Evolutionary conservation across 768 basidiomycete genomes (phyloP).

Genomic region (Lentinula lateritia): DNA sequence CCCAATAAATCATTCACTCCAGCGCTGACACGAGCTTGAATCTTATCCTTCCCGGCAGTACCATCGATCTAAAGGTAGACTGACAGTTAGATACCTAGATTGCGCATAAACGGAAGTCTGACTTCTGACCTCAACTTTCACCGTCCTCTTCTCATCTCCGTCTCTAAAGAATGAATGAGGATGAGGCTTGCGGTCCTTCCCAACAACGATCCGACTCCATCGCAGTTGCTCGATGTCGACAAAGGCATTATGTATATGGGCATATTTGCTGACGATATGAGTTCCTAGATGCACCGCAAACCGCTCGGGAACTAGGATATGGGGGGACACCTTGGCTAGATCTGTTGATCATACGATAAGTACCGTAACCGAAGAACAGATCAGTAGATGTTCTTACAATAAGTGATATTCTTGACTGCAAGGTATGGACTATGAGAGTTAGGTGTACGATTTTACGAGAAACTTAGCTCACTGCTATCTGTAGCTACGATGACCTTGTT

Average conservation of each 20-base stretch:
- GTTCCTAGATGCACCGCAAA: constrained; percentile 87
- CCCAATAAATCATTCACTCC: constrained; percentile 81
- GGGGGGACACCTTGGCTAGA: constrained; percentile 84
- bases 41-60: constrained; percentile 52
- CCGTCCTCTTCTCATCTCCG: constrained; percentile 81
- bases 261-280: constrained; percentile 76
- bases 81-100: neutral
- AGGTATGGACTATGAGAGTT: neutral
- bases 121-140: constrained; percentile 47
- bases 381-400: constrained; percentile 32
- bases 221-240: constrained; percentile 74
- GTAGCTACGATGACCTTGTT: constrained; percentile 88
- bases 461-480: constrained; percentile 66
- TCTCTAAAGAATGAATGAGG: constrained; percentile 82
- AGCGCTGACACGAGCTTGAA: constrained; percentile 56
- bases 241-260: constrained; percentile 66
- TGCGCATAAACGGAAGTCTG: neutral
- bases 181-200: constrained; percentile 42
- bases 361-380: neutral
- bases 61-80: constrained; percentile 50
- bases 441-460: neutral
- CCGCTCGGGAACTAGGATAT: constrained; percentile 76
- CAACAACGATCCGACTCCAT: constrained; percentile 73
- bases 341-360: constrained; percentile 32
- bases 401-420: constrained; percentile 64